Conservation (phyloP, 1,284 basidiomycete species). For the Ceratobasidium sp. region DNA sequence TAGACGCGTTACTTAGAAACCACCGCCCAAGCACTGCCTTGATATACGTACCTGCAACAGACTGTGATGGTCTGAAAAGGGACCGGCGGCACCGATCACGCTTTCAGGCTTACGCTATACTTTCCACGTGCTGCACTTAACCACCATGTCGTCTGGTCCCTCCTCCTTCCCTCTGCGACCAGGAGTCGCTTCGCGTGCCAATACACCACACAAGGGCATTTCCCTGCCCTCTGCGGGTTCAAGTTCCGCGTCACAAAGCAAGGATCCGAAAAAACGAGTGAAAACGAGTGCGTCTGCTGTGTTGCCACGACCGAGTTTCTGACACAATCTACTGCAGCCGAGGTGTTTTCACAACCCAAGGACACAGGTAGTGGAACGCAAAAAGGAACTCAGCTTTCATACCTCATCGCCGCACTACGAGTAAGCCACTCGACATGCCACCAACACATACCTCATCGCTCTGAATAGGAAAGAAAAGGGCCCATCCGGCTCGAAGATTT, state of each 20-base stretch:
- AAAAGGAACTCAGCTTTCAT: slow-evolving; percentile 87
- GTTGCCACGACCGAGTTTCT: slow-evolving; percentile 52
- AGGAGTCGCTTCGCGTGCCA: slow-evolving; percentile 28
- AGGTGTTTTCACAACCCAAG: slow-evolving; percentile 84
- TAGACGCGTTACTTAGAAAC: slow-evolving; percentile 26
- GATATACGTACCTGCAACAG: slow-evolving; percentile 11
- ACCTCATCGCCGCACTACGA: slow-evolving; percentile 86
- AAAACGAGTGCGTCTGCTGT: slow-evolving; percentile 67
- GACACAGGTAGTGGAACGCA: slow-evolving; percentile 85
- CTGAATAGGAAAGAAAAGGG: slow-evolving; percentile 67
- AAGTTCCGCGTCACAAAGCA: slow-evolving; percentile 6
- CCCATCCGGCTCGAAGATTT: slow-evolving; percentile 89
- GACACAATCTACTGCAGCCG: slow-evolving; percentile 53
- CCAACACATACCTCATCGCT: neutral
- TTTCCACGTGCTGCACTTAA: slow-evolving; percentile 22
- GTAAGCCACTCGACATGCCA: slow-evolving; percentile 55
- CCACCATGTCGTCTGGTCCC: slow-evolving; percentile 35
- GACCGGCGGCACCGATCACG: neutral
- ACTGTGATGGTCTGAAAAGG: slow-evolving; percentile 19
- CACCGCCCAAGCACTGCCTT: neutral
- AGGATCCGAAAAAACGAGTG: slow-evolving; percentile 65
- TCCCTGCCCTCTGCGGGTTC: slow-evolving; percentile 27
- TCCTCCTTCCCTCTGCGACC: slow-evolving; percentile 35
- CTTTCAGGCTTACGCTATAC: neutral
- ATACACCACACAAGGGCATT: slow-evolving; percentile 37